Percentiles rank a stretch among this genome's conserved stretches.
Conservation (phyloP, 257 asterid species). For the Gentiana dahurica region DNA sequence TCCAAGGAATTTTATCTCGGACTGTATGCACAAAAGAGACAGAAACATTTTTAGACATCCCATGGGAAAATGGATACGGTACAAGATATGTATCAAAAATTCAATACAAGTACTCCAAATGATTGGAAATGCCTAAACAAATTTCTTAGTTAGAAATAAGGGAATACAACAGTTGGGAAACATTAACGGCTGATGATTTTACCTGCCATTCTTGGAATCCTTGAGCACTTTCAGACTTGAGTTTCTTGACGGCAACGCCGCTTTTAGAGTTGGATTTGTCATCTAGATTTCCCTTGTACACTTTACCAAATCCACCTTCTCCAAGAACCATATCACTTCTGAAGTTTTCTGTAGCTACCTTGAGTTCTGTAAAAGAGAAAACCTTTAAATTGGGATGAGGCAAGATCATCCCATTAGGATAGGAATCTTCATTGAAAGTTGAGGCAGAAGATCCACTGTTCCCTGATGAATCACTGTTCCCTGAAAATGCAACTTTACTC, state of each 20-base stretch:
- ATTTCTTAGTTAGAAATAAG: too few relatives aligned
- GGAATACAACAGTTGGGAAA: too few relatives aligned
- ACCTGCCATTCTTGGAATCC: slow-evolving; percentile 89
- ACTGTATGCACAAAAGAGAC: slow-evolving; percentile 26
- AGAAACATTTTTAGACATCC: neutral
- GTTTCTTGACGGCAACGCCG: slow-evolving; percentile 67
- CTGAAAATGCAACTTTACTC: slow-evolving; percentile 12
- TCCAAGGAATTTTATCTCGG: slow-evolving; percentile 81
- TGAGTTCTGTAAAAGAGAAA: slow-evolving; percentile 43
- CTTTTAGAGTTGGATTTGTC: slow-evolving; percentile 32
- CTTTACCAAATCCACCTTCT: slow-evolving; percentile 95
- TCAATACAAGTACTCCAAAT: too few relatives aligned
- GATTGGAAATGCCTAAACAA: too few relatives aligned
- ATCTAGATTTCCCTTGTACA: slow-evolving; percentile 87
- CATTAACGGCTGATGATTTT: neutral
- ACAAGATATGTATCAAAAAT: neutral
- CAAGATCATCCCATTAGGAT: slow-evolving; percentile 33
- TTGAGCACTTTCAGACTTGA: slow-evolving; percentile 60
- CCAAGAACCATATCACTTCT: slow-evolving; percentile 66
- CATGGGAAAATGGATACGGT: neutral
- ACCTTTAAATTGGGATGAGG: slow-evolving; percentile 49
- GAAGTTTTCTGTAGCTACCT: slow-evolving; percentile 59
- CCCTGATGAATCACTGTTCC: slow-evolving; percentile 17
- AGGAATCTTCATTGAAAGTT: slow-evolving; percentile 15
- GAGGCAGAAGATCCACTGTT: slow-evolving; percentile 25